Conservation (phyloP, 2,329 filamentous ascomycete genomes). For the Arthrobotrys sinensis region DNA sequence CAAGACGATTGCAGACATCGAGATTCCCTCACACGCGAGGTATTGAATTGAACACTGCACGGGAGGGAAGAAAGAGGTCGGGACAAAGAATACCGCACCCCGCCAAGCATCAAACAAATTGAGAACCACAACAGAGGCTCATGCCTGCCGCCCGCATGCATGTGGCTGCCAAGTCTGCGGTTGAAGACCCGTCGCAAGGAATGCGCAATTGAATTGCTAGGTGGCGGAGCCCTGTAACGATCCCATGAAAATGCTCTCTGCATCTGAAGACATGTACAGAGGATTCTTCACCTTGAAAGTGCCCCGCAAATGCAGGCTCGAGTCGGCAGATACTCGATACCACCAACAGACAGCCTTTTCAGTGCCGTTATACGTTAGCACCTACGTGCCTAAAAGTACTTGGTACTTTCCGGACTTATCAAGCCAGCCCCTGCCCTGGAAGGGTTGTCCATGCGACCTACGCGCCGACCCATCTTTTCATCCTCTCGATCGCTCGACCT, state of each 20-base stretch:
- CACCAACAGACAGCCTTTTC: slow-evolving; percentile 14
- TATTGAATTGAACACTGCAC: not conserved
- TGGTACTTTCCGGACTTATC: slow-evolving; percentile 23
- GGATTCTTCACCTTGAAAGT: slow-evolving; percentile 18
- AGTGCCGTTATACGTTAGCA: slow-evolving; percentile 12
- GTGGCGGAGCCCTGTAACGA: slow-evolving; percentile 23
- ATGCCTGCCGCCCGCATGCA: slow-evolving; percentile 33
- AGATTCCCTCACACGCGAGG: not conserved
- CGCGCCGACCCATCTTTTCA: slow-evolving; percentile 39
- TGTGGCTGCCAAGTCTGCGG: slow-evolving; percentile 35
- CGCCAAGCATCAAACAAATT: slow-evolving; percentile 26
- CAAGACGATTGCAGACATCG: slow-evolving; percentile 9
- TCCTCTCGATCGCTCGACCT: slow-evolving; percentile 27
- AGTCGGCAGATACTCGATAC: slow-evolving; percentile 18
- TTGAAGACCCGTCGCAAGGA: slow-evolving; percentile 28
- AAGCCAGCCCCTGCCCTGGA: slow-evolving; percentile 34
- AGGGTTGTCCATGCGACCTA: slow-evolving; percentile 57
- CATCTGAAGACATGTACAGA: slow-evolving; percentile 18
- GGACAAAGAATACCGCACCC: slow-evolving; percentile 14
- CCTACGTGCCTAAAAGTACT: slow-evolving; percentile 15
- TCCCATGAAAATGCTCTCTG: slow-evolving; percentile 21
- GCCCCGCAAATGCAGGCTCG: slow-evolving; percentile 31
- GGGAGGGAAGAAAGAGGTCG: not conserved
- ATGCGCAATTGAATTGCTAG: slow-evolving; percentile 34
- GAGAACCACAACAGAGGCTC: slow-evolving; percentile 17